Conservation (phyloP, 306 rosid species). For the Bauhinia variegata region DNA sequence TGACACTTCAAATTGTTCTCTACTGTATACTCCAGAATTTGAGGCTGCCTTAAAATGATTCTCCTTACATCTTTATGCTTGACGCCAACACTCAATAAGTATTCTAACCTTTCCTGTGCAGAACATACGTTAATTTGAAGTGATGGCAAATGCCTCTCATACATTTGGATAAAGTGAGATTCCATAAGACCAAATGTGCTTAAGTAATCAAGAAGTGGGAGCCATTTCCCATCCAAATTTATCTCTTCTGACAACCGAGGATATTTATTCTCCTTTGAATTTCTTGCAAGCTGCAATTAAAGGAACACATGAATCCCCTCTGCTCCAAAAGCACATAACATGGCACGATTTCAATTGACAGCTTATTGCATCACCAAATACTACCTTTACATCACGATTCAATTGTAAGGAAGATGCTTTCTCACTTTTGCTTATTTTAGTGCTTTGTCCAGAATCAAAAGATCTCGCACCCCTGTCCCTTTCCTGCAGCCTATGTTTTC, state of each 20-base stretch:
- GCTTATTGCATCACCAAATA: constrained; percentile 17
- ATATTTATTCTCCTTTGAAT: constrained; percentile 56
- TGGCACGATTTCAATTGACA: constrained; percentile 23
- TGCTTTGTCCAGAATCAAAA: constrained; percentile 38
- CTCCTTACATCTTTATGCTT: constrained; percentile 80
- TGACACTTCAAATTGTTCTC: constrained; percentile 88
- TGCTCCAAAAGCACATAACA: constrained; percentile 21
- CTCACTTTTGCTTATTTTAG: constrained; percentile 38
- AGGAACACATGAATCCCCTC: constrained; percentile 19
- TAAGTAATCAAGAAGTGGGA: constrained; percentile 92
- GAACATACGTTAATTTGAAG: constrained; percentile 83
- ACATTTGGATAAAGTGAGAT: constrained; percentile 91
- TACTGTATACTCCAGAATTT: constrained; percentile 75
- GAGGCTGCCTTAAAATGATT: constrained; percentile 94
- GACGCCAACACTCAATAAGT: constrained; percentile 87
- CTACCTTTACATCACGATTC: constrained; percentile 63
- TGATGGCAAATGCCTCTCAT: constrained; percentile 87
- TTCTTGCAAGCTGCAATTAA: constrained; percentile 57
- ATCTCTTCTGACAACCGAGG: constrained; percentile 77
- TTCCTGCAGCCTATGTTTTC: constrained; percentile 40
- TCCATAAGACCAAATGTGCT: constrained; percentile 87
- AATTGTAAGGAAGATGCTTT: constrained; percentile 40
- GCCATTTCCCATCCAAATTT: constrained; percentile 70
- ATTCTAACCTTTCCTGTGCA: constrained; percentile 86
- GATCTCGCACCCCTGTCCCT: constrained; percentile 43